phyloP scores from a whole-genome alignment of 2,329 filamentous ascomycete genomes.

The Colletotrichum sp. region DNA sequence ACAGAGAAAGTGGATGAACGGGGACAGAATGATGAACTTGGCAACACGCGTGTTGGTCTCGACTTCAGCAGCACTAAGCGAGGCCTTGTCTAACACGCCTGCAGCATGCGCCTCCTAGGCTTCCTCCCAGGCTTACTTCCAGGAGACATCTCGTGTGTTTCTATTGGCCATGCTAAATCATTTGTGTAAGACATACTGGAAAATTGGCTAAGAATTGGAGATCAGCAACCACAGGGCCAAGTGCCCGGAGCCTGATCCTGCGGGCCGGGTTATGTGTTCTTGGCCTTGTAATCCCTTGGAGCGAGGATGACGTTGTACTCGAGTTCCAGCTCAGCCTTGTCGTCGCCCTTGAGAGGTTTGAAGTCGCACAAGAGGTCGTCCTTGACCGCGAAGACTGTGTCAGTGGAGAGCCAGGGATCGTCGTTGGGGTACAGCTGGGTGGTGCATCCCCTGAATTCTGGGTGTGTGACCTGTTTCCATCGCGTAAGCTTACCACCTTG shows the following conservation, averaged over 20 bases:
- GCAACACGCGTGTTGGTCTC: background rate
- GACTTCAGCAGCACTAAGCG: background rate
- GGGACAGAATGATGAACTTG: background rate
- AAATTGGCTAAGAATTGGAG: background rate
- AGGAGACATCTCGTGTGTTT: background rate
- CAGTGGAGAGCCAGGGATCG: conserved; percentile 65
- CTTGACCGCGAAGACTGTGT: conserved; percentile 60
- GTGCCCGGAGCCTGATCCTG: background rate
- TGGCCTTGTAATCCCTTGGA: conserved; percentile 51
- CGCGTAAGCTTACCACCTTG: background rate
- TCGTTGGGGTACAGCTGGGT: conserved; percentile 79
- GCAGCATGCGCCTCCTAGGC: background rate
- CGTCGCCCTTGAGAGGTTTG: background rate
- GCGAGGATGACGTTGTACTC: conserved; percentile 49
- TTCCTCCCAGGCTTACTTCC: background rate
- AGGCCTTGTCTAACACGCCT: background rate
- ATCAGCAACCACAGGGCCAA: background rate
- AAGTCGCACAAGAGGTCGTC: conserved; percentile 45
- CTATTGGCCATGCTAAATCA: background rate
- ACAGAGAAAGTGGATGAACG: background rate
- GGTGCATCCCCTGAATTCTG: conserved; percentile 73
- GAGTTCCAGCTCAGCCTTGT: conserved; percentile 40
- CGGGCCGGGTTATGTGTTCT: conserved; percentile 10
- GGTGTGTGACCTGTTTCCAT: conserved; percentile 43
- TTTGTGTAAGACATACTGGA: background rate